phyloP scores from a whole-genome alignment of 306 rosid genomes.

The Vachellia collinsii region DNA sequence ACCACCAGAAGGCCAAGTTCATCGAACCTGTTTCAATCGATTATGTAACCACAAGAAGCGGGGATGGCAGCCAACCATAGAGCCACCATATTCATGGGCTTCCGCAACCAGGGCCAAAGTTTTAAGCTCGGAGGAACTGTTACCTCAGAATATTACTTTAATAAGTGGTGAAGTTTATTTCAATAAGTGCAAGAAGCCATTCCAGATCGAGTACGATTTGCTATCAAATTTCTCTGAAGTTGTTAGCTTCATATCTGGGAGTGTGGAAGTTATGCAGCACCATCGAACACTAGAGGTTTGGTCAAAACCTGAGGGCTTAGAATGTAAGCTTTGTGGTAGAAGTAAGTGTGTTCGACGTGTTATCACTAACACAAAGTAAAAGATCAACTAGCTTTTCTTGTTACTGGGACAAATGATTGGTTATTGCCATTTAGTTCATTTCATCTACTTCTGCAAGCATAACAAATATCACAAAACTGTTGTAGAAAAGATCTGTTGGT shows the following conservation, averaged over 20 bases:
- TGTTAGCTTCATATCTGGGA: neutral
- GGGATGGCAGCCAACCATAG: no score
- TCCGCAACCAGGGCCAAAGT: constrained; percentile 32
- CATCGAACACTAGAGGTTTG: constrained; percentile 49
- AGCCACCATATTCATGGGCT: constrained; percentile 11
- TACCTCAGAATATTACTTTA: neutral
- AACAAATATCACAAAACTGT: constrained; percentile 44
- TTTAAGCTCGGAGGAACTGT: constrained; percentile 1
- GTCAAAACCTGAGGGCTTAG: constrained; percentile 38
- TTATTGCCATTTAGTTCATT: constrained; percentile 39
- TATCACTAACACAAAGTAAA: neutral
- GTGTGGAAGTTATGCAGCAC: neutral
- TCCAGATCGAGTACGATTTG: constrained; percentile 32
- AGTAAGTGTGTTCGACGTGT: constrained; percentile 41
- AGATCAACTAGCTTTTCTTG: constrained; percentile 63
- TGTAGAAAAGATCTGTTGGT: constrained; percentile 63
- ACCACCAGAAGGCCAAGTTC: neutral
- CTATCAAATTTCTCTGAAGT: constrained; percentile 22
- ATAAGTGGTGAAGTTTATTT: constrained; percentile 37
- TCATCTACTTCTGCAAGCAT: constrained; percentile 59
- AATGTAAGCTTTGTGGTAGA: constrained; percentile 32
- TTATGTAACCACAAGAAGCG: neutral
- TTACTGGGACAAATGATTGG: constrained; percentile 57
- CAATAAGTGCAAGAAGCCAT: constrained; percentile 38
- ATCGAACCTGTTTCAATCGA: neutral